Percentiles rank a stretch among this genome's conserved stretches.
phyloP scores from a whole-genome alignment of 129 eudicot genomes.

The Tagetes erecta region DNA sequence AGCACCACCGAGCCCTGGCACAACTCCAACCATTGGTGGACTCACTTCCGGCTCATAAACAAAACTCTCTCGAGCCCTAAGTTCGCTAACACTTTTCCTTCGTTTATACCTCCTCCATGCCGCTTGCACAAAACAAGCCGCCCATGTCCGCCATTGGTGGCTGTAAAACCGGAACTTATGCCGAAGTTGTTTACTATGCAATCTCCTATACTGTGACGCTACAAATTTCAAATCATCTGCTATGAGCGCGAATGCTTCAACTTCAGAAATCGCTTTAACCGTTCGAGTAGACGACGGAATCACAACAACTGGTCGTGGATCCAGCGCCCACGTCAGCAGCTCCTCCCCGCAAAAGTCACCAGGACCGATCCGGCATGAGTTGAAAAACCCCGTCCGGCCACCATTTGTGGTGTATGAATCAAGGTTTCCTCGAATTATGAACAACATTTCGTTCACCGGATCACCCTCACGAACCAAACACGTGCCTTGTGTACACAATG shows the following conservation, averaged over 20 bases:
- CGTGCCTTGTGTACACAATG: conserved; percentile 73
- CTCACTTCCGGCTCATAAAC: conserved; percentile 28
- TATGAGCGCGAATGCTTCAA: conserved; percentile 76
- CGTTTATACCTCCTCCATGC: conserved; percentile 77
- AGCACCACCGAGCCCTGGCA: conserved; percentile 45
- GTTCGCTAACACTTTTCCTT: conserved; percentile 47
- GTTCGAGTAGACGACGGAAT: conserved; percentile 92
- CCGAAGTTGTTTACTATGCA: conserved; percentile 76
- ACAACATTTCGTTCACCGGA: conserved; percentile 88
- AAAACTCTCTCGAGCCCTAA: conserved; percentile 51
- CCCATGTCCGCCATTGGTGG: conserved; percentile 98
- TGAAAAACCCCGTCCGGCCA: conserved; percentile 93
- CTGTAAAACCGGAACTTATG: conserved; percentile 88
- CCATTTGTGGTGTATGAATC: conserved; percentile 94
- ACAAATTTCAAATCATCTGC: conserved; percentile 89
- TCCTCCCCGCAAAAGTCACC: conserved; percentile 98
- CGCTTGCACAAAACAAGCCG: conserved; percentile 84
- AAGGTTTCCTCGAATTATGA: conserved; percentile 88
- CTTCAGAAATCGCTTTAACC: conserved; percentile 84
- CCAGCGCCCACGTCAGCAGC: conserved; percentile 91
- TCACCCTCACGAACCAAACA: conserved; percentile 86
- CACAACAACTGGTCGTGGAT: conserved; percentile 67
- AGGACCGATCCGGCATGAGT: conserved; percentile 75
- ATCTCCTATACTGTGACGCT: conserved; percentile 75
- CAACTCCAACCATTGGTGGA: conserved; percentile 24